phyloP scores from a whole-genome alignment of 192 early-diverging fungal species.

The Entomortierella parvispora region DNA sequence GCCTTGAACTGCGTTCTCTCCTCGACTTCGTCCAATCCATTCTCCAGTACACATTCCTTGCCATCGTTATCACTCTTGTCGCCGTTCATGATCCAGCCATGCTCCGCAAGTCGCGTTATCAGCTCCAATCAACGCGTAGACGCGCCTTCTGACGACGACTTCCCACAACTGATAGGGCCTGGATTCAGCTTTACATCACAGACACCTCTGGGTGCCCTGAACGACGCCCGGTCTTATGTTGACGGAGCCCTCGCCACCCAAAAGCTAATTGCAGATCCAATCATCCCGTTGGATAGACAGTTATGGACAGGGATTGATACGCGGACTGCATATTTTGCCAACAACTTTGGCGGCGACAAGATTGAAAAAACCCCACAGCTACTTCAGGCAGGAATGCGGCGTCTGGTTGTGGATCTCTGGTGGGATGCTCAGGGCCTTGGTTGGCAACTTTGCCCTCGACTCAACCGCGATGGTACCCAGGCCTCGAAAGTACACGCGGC shows the following conservation, averaged over 20 bases:
- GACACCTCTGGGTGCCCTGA: constrained; percentile 31
- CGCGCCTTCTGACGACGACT: constrained; percentile 29
- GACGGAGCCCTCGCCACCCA: constrained; percentile 42
- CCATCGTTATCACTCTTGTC: background rate
- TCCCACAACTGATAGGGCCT: constrained; percentile 13
- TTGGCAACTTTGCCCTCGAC: constrained; percentile 39
- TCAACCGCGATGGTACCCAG: constrained; percentile 14
- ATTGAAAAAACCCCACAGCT: constrained; percentile 19
- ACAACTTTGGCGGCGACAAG: constrained; percentile 24
- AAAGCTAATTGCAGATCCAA: constrained; percentile 25
- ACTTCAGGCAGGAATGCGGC: constrained; percentile 38
- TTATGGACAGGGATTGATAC: constrained; percentile 35
- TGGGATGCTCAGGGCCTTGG: constrained; percentile 32
- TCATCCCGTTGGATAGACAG: constrained; percentile 35
- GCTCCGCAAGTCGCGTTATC: constrained; percentile 8
- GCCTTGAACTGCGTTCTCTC: constrained; percentile 14
- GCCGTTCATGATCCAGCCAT: constrained; percentile 18
- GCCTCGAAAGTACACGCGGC: constrained; percentile 3
- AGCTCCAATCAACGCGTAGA: constrained; percentile 35
- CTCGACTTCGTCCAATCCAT: background rate
- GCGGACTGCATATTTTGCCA: constrained; percentile 35
- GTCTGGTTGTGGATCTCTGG: constrained; percentile 43
- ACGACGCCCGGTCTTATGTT: constrained; percentile 19
- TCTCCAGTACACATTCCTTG: background rate
- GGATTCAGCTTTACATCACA: constrained; percentile 21